These are phyloP conservation scores for Eucalyptus pauciflora DNA, from an alignment of 345 rosid species.

Conservation along the genomic window DNA sequence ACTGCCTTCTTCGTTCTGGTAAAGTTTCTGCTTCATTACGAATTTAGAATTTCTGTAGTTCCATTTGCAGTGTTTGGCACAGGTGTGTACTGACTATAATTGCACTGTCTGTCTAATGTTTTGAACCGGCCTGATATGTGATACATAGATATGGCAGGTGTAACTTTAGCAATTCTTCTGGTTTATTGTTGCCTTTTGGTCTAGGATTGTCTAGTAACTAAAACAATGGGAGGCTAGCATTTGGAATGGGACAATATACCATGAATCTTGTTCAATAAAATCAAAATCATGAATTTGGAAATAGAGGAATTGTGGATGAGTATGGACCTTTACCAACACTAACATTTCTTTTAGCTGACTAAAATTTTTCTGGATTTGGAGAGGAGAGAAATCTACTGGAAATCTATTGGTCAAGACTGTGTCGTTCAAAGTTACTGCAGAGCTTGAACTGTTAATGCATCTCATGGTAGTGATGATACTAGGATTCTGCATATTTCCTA, in stretches of 20 bases:
- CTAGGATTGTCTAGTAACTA: not conserved
- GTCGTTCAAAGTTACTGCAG: not conserved
- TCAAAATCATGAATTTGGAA: not conserved
- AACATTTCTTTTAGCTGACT: not conserved
- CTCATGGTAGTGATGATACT: not conserved
- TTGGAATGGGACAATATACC: not conserved
- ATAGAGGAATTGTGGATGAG: not conserved
- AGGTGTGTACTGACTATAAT: not conserved
- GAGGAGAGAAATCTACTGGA: not conserved
- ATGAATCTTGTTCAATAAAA: not conserved
- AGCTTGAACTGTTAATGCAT: not conserved
- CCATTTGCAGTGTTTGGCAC: not conserved
- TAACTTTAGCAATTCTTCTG: not conserved
- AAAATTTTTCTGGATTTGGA: not conserved
- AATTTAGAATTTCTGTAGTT: not conserved
- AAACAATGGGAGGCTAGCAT: not conserved
- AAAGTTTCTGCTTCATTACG: not conserved
- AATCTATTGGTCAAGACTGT: not conserved
- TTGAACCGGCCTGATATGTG: not conserved
- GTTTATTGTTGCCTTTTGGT: not conserved
- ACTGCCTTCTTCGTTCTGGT: conserved; percentile 86
- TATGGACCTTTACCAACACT: not conserved
- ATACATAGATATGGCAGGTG: not conserved
- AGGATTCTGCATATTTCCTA: not conserved
- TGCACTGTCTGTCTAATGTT: not conserved